Evolutionary conservation across 2,329 filamentous ascomycete species (phyloP).

Genomic region (Coniochaeta hoffmannii): DNA sequence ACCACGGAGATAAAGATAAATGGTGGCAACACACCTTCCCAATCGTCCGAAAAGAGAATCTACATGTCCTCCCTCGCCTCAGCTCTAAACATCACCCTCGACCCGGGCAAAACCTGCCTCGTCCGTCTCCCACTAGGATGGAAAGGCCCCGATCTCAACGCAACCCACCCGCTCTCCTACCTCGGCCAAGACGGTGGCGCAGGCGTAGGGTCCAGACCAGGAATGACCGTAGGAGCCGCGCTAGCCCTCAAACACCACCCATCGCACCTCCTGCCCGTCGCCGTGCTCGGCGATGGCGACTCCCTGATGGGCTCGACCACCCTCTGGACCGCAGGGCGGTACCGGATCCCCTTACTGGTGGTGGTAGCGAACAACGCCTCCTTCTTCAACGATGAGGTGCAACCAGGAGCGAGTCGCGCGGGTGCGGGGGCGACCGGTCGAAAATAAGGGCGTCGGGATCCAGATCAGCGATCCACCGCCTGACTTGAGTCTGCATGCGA

Average conservation of each 20-base stretch:
- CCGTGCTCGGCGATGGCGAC: conserved; percentile 7
- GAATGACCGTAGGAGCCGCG: conserved; percentile 3
- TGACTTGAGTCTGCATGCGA: conserved; percentile 1
- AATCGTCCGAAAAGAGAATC: not conserved
- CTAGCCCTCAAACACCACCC: conserved; percentile 3
- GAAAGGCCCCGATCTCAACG: conserved; percentile 1
- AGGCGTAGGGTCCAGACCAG: conserved; percentile 1
- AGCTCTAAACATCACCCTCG: not conserved
- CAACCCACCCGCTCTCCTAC: conserved; percentile 4
- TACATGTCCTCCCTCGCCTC: not conserved
- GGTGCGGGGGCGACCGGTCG: not conserved
- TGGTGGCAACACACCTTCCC: too few species aligned
- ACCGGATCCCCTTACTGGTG: conserved; percentile 2
- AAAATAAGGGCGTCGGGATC: conserved; percentile 5
- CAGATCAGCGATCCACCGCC: conserved; percentile 5
- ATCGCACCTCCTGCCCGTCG: not conserved
- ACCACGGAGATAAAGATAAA: too few species aligned
- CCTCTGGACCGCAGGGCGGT: conserved; percentile 4
- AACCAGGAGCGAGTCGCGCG: conserved; percentile 4
- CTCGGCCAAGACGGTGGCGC: conserved; percentile 5
- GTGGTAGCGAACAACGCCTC: conserved; percentile 6
- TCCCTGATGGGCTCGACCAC: conserved; percentile 6
- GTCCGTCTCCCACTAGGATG: conserved; percentile 5
- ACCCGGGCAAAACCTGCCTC: not conserved
- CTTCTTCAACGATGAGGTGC: conserved; percentile 7